These are phyloP conservation scores for Oenanthe javanica DNA, from an alignment of 140 eudicot genomes.

Conservation along the genomic window DNA sequence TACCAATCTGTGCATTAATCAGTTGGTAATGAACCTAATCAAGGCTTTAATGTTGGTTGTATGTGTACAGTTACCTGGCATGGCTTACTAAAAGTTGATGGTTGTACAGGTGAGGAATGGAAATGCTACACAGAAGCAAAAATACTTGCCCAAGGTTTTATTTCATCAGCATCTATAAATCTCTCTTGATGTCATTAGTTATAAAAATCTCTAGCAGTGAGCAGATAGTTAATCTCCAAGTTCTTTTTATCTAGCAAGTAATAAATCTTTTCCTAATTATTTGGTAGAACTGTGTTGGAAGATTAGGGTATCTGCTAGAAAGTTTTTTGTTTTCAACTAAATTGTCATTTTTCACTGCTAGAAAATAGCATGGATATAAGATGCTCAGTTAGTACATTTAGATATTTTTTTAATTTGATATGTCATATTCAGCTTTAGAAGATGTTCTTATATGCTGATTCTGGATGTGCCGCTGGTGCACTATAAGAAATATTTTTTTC, in stretches of 20 bases:
- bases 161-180: not conserved
- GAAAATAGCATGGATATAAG: not conserved
- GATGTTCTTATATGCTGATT: not conserved
- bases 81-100: conserved; percentile 16
- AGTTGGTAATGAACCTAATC: conserved; percentile 54
- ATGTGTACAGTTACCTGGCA: not conserved
- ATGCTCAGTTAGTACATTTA: not conserved
- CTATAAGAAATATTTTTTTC: not conserved
- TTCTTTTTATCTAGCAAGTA: not conserved
- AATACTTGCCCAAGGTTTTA: conserved; percentile 83
- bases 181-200: not conserved
- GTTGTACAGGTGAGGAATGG: conserved; percentile 83
- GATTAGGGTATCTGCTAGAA: not conserved
- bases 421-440: not conserved
- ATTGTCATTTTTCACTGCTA: not conserved
- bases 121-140: conserved; percentile 74
- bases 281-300: not conserved
- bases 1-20: conserved; percentile 88
- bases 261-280: not conserved
- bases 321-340: not conserved
- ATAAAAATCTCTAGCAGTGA: not conserved
- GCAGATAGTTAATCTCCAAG: not conserved
- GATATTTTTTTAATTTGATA: not conserved
- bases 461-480: not conserved
- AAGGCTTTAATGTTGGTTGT: not conserved